phyloP scores from a whole-genome alignment of 2,329 filamentous ascomycete genomes.

The Cladosporium colombiae region DNA sequence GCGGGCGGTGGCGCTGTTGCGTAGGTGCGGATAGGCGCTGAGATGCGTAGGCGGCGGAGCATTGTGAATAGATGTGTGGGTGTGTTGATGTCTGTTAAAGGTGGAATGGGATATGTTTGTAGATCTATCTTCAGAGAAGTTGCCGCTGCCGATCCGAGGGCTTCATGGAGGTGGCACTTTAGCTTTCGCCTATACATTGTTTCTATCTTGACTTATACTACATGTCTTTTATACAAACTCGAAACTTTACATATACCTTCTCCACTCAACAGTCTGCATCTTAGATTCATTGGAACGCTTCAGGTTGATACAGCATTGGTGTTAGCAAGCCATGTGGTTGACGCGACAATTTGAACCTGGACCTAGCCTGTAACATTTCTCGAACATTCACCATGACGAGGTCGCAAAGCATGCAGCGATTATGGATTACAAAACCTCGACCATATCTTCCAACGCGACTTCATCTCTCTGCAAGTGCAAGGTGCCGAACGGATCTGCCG shows the following conservation, averaged over 20 bases:
- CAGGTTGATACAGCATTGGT: neutral
- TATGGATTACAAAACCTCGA: neutral
- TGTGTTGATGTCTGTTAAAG: neutral
- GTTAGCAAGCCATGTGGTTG: neutral
- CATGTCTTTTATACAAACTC: neutral
- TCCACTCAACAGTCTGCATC: neutral
- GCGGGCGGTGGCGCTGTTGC: conserved; percentile 16
- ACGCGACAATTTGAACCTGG: neutral
- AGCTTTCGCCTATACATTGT: neutral
- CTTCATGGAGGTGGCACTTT: neutral
- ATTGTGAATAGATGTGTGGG: neutral
- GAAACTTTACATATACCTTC: neutral
- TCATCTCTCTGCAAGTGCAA: neutral
- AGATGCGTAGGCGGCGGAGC: neutral
- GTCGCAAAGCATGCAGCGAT: neutral
- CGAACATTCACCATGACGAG: neutral
- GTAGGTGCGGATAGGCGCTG: conserved; percentile 12
- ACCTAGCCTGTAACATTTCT: neutral
- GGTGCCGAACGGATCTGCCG: neutral
- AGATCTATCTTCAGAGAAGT: neutral
- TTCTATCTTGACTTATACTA: neutral
- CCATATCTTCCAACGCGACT: neutral
- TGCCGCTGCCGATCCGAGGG: neutral
- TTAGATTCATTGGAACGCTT: neutral
- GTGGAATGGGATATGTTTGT: neutral